Conservation (phyloP, 768 basidiomycete genomes). For the Leccinum arenicola region DNA sequence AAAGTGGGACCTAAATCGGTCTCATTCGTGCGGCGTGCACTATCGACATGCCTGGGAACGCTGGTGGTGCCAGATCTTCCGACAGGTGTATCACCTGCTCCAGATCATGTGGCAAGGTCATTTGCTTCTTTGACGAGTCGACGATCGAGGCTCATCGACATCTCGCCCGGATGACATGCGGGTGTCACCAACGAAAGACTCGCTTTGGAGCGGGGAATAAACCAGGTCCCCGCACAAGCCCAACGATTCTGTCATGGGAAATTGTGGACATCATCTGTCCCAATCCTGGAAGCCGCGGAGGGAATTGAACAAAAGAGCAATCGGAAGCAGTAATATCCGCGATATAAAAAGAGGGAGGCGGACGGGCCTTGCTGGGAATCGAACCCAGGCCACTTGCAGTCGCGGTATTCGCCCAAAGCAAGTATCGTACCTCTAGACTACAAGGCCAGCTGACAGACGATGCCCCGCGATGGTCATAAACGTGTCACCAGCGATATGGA, state of each 20-base stretch:
- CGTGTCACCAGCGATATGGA: neutral
- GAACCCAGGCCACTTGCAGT: slow-evolving; percentile 26
- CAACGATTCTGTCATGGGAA: no score
- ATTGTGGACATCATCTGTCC: neutral
- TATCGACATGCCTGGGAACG: neutral
- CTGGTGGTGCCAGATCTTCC: neutral
- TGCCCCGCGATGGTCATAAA: neutral
- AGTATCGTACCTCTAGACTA: slow-evolving; percentile 37
- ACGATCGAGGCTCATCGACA: no score
- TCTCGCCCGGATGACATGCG: no score
- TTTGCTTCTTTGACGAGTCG: no score
- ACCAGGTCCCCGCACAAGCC: neutral
- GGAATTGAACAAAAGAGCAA: neutral
- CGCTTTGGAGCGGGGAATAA: neutral
- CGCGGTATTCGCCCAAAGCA: slow-evolving; percentile 25
- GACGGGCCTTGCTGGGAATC: slow-evolving; percentile 14
- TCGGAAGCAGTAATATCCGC: neutral
- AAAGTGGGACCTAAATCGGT: neutral
- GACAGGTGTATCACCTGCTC: neutral
- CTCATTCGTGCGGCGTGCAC: neutral
- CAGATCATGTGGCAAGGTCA: no score
- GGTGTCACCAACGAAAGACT: no score
- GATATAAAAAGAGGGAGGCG: neutral
- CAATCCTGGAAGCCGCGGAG: neutral
- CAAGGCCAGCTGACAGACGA: slow-evolving; percentile 20